These are phyloP conservation scores for Leptomonas pyrrhocoris DNA, from an alignment of 208 protist genomes.

Conservation along the genomic window DNA sequence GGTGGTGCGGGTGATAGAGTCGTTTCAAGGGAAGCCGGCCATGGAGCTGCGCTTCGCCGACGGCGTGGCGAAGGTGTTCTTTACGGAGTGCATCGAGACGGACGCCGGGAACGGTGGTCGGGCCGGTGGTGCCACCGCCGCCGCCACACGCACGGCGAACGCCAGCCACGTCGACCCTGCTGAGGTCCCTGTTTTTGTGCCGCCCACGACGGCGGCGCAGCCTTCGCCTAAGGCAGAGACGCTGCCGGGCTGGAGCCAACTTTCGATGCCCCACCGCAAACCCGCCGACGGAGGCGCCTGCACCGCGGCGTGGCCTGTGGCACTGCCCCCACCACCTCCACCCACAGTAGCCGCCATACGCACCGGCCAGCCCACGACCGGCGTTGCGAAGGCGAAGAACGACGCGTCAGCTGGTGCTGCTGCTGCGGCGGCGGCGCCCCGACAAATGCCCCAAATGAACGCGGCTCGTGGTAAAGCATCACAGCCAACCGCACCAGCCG, in stretches of 20 bases:
- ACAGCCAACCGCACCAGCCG: neutral
- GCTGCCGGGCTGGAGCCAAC: conserved; percentile 20
- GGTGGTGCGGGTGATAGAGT: conserved; percentile 60
- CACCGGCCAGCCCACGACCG: neutral
- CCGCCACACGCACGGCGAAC: neutral
- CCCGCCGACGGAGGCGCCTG: neutral
- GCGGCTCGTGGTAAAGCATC: neutral
- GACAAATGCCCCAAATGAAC: neutral
- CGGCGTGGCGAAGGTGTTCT: conserved; percentile 76
- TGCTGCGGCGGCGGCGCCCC: neutral
- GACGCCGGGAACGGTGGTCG: conserved; percentile 8
- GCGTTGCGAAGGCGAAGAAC: neutral
- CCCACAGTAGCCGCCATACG: conserved; percentile 1
- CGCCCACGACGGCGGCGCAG: neutral
- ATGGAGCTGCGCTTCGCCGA: conserved; percentile 88
- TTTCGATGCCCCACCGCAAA: conserved; percentile 27
- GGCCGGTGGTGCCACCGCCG: conserved; percentile 14
- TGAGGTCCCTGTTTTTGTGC: conserved; percentile 2
- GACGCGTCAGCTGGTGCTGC: neutral
- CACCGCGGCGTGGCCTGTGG: neutral
- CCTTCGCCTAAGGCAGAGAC: conserved; percentile 21
- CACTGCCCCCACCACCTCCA: conserved; percentile 3
- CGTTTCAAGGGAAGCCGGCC: conserved; percentile 79
- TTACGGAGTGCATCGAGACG: conserved; percentile 69
- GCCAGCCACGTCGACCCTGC: conserved; percentile 9